These are phyloP conservation scores for Backusella tarrabulga DNA, from an alignment of 192 early-diverging fungal genomes.

Conservation along the genomic window DNA sequence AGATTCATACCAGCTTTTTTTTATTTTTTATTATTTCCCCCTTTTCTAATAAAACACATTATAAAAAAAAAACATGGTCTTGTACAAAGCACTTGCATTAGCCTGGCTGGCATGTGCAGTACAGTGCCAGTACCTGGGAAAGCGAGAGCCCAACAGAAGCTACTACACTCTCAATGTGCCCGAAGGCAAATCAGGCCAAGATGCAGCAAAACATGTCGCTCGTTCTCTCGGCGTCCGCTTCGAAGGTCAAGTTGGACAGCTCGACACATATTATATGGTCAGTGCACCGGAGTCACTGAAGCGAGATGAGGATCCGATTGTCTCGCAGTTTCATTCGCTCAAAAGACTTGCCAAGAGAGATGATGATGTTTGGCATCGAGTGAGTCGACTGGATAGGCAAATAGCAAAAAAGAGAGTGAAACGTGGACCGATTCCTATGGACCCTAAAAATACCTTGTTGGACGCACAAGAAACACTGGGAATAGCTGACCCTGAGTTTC, in stretches of 20 bases:
- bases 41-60: background rate
- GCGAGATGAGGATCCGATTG: conserved; percentile 14
- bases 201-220: conserved; percentile 25
- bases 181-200: background rate
- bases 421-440: conserved; percentile 11
- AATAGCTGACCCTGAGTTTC: conserved; percentile 69
- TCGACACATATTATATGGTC: conserved; percentile 64
- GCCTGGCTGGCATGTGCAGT: background rate
- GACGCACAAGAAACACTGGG: conserved; percentile 18
- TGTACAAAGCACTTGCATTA: background rate
- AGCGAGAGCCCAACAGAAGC: conserved; percentile 3
- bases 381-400: conserved; percentile 21
- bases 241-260: conserved; percentile 66
- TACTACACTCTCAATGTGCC: conserved; percentile 9
- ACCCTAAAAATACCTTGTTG: background rate
- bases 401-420: conserved; percentile 12
- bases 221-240: conserved; percentile 38
- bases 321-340: conserved; percentile 1
- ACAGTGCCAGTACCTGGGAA: conserved; percentile 8
- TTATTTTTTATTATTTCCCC: background rate
- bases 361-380: conserved; percentile 14
- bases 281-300: conserved; percentile 45
- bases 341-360: background rate
- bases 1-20: background rate
- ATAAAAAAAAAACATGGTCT: background rate